These are phyloP conservation scores for Coniochaeta hoffmannii DNA, from an alignment of 2,329 filamentous ascomycete species.

Conservation along the genomic window DNA sequence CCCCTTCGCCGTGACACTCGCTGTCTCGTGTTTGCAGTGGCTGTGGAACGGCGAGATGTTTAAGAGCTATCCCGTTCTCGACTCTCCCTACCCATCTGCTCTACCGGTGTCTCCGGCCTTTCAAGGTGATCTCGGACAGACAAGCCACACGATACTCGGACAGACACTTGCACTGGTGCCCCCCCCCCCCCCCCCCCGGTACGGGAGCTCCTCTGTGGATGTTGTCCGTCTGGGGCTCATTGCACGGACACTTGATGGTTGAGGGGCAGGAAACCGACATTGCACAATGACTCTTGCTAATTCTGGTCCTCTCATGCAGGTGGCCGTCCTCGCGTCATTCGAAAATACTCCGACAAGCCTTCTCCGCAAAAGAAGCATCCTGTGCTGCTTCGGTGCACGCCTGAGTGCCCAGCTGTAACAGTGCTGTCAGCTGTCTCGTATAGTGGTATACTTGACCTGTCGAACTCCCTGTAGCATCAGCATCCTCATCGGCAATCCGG, in stretches of 20 bases:
- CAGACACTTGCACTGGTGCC: no score
- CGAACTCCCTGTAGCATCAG: neutral
- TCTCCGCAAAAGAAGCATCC: neutral
- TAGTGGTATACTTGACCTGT: slow-evolving; percentile 3
- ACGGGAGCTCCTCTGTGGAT: no score
- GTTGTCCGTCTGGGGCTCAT: no score
- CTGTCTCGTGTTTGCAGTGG: neutral
- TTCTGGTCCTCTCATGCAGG: slow-evolving; percentile 27
- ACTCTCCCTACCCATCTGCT: neutral
- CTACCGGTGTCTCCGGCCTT: no score
- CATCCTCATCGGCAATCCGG: neutral
- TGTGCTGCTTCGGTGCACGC: neutral
- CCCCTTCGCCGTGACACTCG: neutral
- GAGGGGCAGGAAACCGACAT: slow-evolving; percentile 16
- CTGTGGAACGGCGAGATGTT: neutral
- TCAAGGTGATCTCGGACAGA: no score
- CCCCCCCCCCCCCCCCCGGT: no score
- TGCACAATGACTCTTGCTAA: slow-evolving; percentile 23
- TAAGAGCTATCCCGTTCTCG: neutral
- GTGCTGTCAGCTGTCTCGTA: slow-evolving; percentile 8
- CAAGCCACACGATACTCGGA: no score
- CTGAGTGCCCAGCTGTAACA: slow-evolving; percentile 4
- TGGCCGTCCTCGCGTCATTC: slow-evolving; percentile 18
- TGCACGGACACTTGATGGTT: neutral
- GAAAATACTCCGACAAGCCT: neutral